phyloP scores from a whole-genome alignment of 495 filamentous ascomycete species.

The Penicillium ochrochloron region DNA sequence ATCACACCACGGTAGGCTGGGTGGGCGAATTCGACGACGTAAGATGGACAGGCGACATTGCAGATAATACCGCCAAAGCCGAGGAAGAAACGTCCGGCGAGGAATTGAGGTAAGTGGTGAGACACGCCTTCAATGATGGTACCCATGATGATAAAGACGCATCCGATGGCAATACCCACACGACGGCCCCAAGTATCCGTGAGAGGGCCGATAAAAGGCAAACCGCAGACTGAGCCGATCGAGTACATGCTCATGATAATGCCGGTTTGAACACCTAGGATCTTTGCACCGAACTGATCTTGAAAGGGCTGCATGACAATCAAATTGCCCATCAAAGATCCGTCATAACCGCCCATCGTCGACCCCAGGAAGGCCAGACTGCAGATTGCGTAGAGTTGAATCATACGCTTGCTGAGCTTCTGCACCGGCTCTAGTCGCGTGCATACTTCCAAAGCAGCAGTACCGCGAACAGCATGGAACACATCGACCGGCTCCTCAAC shows the following conservation, averaged over 20 bases:
- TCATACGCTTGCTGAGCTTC: conserved; percentile 12
- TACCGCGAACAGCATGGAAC: conserved; percentile 1
- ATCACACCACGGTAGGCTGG: conserved; percentile 70
- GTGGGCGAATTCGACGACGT: conserved; percentile 4
- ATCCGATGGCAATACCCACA: conserved; percentile 64
- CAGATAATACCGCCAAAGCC: conserved; percentile 76
- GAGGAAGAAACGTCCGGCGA: conserved; percentile 75
- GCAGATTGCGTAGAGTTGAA: conserved; percentile 9
- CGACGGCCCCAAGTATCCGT: conserved; percentile 61
- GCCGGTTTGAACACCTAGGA: conserved; percentile 43
- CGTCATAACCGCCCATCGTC: conserved; percentile 46
- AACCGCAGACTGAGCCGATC: conserved; percentile 61
- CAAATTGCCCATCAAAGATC: conserved; percentile 48
- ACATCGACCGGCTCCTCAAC: conserved; percentile 1
- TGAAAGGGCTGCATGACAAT: conserved; percentile 37
- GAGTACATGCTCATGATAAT: conserved; percentile 62
- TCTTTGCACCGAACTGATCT: conserved; percentile 38
- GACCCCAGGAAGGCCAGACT: conserved; percentile 3
- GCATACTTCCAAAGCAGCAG: conserved; percentile 7
- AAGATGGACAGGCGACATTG: conserved; percentile 65
- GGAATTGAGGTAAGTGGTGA: conserved; percentile 53
- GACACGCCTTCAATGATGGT: conserved; percentile 54
- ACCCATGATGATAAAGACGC: conserved; percentile 57
- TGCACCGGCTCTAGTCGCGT: conserved; percentile 1
- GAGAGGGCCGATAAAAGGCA: conserved; percentile 62